These are phyloP conservation scores for Pythium aquatile DNA, from an alignment of 352 stramenopile species.

Conservation along the genomic window DNA sequence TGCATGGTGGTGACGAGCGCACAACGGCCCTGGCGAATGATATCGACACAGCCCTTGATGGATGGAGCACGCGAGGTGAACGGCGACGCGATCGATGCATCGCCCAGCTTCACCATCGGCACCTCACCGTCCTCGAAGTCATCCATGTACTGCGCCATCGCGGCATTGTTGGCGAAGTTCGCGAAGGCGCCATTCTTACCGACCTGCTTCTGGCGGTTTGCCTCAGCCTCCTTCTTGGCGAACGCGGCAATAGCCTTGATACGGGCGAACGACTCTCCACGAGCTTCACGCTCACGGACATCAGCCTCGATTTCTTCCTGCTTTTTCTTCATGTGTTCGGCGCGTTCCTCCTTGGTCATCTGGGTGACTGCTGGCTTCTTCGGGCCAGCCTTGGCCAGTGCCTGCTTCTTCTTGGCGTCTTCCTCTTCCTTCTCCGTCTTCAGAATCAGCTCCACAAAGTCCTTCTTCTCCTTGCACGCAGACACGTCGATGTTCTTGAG, in stretches of 20 bases:
- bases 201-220: conserved; percentile 61
- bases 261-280: conserved; percentile 83
- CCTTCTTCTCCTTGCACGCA: conserved; percentile 76
- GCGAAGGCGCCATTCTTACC: conserved; percentile 78
- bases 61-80: conserved; percentile 96
- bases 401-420: conserved; percentile 59
- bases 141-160: conserved; percentile 90
- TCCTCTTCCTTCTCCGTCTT: conserved; percentile 53
- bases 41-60: conserved; percentile 92
- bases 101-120: conserved; percentile 98
- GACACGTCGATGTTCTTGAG: conserved; percentile 68
- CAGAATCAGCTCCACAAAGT: conserved; percentile 79
- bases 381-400: conserved; percentile 25
- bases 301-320: conserved; percentile 81
- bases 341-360: conserved; percentile 81
- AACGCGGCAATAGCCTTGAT: conserved; percentile 86
- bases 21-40: conserved; percentile 97
- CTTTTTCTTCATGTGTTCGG: conserved; percentile 80
- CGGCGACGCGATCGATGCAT: conserved; percentile 98
- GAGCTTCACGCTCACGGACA: conserved; percentile 68
- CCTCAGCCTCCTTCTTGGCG: conserved; percentile 75
- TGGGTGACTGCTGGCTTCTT: conserved; percentile 44
- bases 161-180: conserved; percentile 83
- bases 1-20: conserved; percentile 99
- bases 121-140: conserved; percentile 91